A percentile compares a stretch with the other conserved stretches of the same genome.
phyloP scores from a whole-genome alignment of 306 rosid genomes.

The Myrica gale region DNA sequence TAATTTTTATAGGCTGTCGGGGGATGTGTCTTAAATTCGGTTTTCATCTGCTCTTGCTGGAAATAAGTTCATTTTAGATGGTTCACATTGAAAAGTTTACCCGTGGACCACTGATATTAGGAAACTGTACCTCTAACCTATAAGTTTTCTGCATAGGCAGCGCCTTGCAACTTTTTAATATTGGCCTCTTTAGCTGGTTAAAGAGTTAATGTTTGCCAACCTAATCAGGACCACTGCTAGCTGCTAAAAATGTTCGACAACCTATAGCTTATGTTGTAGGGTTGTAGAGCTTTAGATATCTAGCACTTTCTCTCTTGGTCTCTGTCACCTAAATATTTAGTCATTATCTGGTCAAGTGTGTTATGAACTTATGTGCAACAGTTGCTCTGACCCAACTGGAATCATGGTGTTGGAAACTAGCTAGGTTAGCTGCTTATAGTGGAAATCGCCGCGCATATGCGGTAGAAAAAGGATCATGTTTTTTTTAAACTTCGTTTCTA shows the following conservation, averaged over 20 bases:
- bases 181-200: not conserved
- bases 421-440: too few species aligned
- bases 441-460: too few species aligned
- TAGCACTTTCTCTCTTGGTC: not conserved
- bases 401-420: too few species aligned
- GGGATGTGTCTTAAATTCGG: not conserved
- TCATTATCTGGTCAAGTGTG: not conserved
- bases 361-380: not conserved
- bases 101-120: constrained; percentile 23
- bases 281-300: not conserved
- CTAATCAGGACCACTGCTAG: not conserved
- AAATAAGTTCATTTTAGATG: not conserved
- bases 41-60: constrained; percentile 9
- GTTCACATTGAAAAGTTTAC: not conserved
- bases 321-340: not conserved
- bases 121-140: not conserved
- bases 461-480: too few species aligned
- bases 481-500: too few species aligned
- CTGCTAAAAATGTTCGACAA: not conserved
- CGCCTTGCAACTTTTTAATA: not conserved
- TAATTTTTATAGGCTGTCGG: constrained; percentile 6
- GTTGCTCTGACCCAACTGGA: not conserved
- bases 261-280: not conserved
- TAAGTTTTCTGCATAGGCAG: not conserved
- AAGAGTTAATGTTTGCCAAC: constrained; percentile 5